Percentiles rank a stretch among this genome's conserved stretches.
These are phyloP conservation scores for Quillaja saponaria DNA, from an alignment of 306 rosid genomes.

Conservation along the genomic window DNA sequence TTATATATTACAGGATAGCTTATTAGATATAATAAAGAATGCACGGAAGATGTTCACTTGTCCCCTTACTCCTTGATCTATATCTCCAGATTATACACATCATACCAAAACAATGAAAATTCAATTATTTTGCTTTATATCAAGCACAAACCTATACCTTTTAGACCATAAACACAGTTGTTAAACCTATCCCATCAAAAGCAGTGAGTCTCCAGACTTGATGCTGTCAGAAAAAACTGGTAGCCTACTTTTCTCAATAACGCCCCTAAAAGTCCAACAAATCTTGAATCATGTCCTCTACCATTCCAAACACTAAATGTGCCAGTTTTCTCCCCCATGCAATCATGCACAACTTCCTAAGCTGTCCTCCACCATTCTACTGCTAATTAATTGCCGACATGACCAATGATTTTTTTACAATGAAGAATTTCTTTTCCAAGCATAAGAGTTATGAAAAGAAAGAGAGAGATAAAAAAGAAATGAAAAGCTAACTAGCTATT, in stretches of 20 bases:
- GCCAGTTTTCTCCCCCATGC: too few relatives aligned
- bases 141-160: neutral
- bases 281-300: conserved; percentile 10
- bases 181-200: too few relatives aligned
- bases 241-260: conserved; percentile 11
- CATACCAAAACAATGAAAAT: neutral
- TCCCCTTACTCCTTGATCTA: neutral
- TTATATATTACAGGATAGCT: too few relatives aligned
- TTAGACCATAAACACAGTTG: conserved; percentile 1
- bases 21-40: too few relatives aligned
- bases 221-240: conserved; percentile 1
- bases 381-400: too few relatives aligned
- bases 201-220: conserved; percentile 10
- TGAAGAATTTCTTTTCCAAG: neutral
- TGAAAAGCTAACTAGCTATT: neutral
- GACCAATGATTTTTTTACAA: too few relatives aligned
- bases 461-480: conserved; percentile 14
- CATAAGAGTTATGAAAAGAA: conserved; percentile 13
- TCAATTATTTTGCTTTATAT: neutral
- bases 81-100: neutral
- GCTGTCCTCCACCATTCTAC: conserved; percentile 6
- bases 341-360: too few relatives aligned
- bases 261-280: neutral
- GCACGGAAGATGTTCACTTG: too few relatives aligned
- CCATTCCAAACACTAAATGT: conserved; percentile 14